Evolutionary conservation across 768 basidiomycete genomes (phyloP), one percentile per base, ranked within the genome.

Genomic region (Russula dissimulans): DNA sequence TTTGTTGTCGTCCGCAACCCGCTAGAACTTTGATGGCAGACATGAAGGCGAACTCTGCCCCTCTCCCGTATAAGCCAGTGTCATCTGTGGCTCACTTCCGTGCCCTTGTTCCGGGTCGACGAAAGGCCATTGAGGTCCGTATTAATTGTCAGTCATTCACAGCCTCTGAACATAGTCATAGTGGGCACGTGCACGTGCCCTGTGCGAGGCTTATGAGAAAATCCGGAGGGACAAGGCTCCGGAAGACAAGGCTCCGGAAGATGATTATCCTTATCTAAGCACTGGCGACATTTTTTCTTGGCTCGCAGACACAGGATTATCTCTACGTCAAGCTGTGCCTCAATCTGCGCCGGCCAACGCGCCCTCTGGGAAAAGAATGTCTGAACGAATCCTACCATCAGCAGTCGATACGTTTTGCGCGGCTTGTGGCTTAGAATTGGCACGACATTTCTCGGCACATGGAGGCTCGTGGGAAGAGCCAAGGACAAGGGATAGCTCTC

Each of bases 101-200:
- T 6, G 65, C 66, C 14, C 67, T 80, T 22, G 67, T 75, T 4
- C 70, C 71, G 48, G 79, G 79, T 36, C 75, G 77, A 44, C 72
- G 77, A 45, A 80, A 80, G 64, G 78, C 79, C 1, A 72, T 81
- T 4, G 79, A 80, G 71, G 79, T 79, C 34, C 41, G 76, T 66
- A 31, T 34, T 15, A 58, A n/a, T 42, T 18, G 14, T 45, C 41
- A 49, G 8, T 3, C 8, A 26, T n/a, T 41, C 48, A 41, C 50
- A 38, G 55, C 26, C 39, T 56, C 50, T 59, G 12, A 57, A 46
- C 54, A 49, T 57, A 4, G 14, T 17, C 42, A 46, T 52, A 81
- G 79, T 78, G 77, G 78, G 73, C 68, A 15, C 74, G 79, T 5
- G 77, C 79, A 36, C 72, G 72, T n/a, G 71, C 73, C 18, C 62